Base-by-base conservation (phyloP, 495 filamentous ascomycete genomes). In the Margaritispora aquatica region DNA sequence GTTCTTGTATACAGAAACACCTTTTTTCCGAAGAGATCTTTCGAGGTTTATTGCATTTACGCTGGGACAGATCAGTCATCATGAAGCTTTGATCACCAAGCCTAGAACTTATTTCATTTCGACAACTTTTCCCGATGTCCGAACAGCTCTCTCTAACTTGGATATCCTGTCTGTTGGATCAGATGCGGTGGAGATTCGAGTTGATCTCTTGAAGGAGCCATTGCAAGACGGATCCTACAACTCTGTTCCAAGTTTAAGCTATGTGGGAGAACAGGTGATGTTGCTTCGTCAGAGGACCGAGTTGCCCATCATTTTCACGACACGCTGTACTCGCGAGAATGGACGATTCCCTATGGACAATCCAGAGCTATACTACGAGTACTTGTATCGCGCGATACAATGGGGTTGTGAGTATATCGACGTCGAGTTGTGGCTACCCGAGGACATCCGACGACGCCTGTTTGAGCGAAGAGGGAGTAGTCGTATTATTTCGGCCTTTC, bases 381-480 rank as follows among this genome's bases (percentile, higher is more conserved):
- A 92, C 67, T 80, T 94, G 1, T 85, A 81, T 51, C 80, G 87
- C 17, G 89, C 88, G 0, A 87, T 92, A 50, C 86, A 90, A 60
- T 92, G 88, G 88, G 89, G 89, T 2, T 88, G 89, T 31, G 89
- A 92, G 68, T 94, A 92, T 69, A 85, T 94, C 49, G 89, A 94
- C 61, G 88, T 94, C 15, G 89, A 94, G 70, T 69, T 92, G 50
- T 92, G 89, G 88, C 77, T 92, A 17, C 89, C 89, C 8, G 89
- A 91, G 70, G 73, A 84, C 10, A 87, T 94, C 55, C 77, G 89
- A 54, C 73, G 74, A 51, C 76, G 70, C 38, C 72, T 94, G n/a
- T 83, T 83, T 23, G 82, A 86, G 67, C 75, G 80, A 47, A 83
- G 88, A 60, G 88, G 89, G 7, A 85, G 81, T 69, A 90, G 86